Evolutionary conservation across 257 asterid species (phyloP), one percentile per base, ranked within the genome.

Genomic region (Verbena officinalis): DNA sequence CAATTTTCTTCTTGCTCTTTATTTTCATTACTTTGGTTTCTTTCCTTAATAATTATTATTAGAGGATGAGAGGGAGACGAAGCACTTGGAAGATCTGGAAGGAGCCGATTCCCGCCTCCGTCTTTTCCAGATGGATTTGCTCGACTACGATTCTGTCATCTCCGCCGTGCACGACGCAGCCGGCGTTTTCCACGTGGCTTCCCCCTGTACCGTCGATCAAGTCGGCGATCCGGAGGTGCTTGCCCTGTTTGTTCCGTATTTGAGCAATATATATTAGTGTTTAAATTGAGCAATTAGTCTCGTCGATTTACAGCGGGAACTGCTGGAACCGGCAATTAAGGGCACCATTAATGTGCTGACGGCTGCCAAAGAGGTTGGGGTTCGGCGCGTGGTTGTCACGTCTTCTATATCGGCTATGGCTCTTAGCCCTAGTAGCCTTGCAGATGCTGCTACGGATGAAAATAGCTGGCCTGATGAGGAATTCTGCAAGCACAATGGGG

Each of bases 401-500:
- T 89, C 98, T 21, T 92, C 98, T 1, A 0, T 70, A 43, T 85
- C 98, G 7, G 89, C 97, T 2, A 76, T 87, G 39, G 4, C 45
- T 30, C 87, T 90, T 8, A 85, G 95, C 81, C 93, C 93, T 33
- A 74, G 75, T 44, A 85, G 89, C 90, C 95, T 91, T 0, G 79
- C 81, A 57, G 88, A 89, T 70, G 69, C 55, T 46, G 80, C 78
- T 55, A 84, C 73, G 85, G 81, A 79, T 52, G 98, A 92, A 75
- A 89, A 89, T 52, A 87, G 98, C 89, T 92, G 97, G 97, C 36
- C 89, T 9, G 97, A 92, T 68, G 88, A 75, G 60, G 96, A 92
- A 24, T 89, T 82, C 76, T 89, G 97, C 95, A 85, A 50, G 72
- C 71, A 68, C 30, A 82, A 92, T 9, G 96, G 78, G 96, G 97